A percentile compares a stretch with the other conserved stretches of the same genome.
These are phyloP conservation scores for Tulasnella sp. DNA, from an alignment of 768 basidiomycete genomes.

Conservation along the genomic window DNA sequence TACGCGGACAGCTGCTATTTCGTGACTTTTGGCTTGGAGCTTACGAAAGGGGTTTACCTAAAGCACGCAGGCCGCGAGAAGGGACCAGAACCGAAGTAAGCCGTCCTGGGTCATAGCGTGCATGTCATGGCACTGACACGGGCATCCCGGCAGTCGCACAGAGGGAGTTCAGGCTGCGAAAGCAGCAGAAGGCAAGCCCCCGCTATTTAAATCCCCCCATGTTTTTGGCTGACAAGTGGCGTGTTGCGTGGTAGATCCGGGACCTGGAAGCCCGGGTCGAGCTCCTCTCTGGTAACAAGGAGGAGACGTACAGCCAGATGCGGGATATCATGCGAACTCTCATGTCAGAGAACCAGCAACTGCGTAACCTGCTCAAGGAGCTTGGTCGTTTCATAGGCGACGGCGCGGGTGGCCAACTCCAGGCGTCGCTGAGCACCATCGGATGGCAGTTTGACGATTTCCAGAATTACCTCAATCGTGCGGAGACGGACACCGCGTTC, in stretches of 20 bases:
- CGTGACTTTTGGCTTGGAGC: slow-evolving; percentile 4
- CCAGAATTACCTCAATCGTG: slow-evolving; percentile 65
- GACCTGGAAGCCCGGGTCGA: slow-evolving; percentile 94
- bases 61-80: slow-evolving; percentile 77
- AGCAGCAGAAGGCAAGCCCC: slow-evolving; percentile 48
- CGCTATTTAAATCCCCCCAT: no score
- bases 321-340: slow-evolving; percentile 69
- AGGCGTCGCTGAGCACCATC: slow-evolving; percentile 37
- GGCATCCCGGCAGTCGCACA: slow-evolving; percentile 46
- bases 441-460: slow-evolving; percentile 72
- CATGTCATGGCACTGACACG: slow-evolving; percentile 1
- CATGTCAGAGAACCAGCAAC: slow-evolving; percentile 78
- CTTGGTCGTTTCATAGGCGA: slow-evolving; percentile 78
- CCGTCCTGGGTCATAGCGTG: no score
- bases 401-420: slow-evolving; percentile 60
- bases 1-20: slow-evolving; percentile 27
- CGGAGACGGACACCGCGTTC: slow-evolving; percentile 88
- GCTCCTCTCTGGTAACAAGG: slow-evolving; percentile 81
- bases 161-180: slow-evolving; percentile 81
- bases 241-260: slow-evolving; percentile 53
- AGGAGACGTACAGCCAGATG: slow-evolving; percentile 76
- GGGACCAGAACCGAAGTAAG: slow-evolving; percentile 67
- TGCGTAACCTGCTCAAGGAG: slow-evolving; percentile 64
- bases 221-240: background rate
- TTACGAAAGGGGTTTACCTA: slow-evolving; percentile 13